Evolutionary conservation across 2,329 filamentous ascomycete species (phyloP).

Genomic region (Phyllosticta citribraziliensis): DNA sequence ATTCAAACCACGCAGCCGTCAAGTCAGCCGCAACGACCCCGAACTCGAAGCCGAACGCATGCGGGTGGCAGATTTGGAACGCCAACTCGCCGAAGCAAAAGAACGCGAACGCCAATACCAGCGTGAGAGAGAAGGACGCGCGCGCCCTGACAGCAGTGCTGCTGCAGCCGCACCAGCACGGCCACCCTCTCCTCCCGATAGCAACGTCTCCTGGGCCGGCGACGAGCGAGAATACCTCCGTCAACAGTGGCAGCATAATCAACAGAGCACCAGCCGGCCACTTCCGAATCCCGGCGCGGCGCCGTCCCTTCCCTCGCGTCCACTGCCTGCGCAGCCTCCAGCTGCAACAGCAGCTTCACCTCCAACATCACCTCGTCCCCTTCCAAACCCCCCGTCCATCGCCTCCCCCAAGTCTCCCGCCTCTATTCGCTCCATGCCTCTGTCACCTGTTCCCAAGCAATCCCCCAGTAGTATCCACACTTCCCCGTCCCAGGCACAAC

Average conservation of each 20-base stretch:
- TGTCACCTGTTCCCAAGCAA: constrained; percentile 41
- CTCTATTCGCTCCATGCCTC: constrained; percentile 42
- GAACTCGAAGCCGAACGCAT: constrained; percentile 49
- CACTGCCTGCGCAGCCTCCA: constrained; percentile 33
- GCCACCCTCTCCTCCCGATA: constrained; percentile 36
- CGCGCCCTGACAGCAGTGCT: constrained; percentile 13
- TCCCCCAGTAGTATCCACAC: constrained; percentile 30
- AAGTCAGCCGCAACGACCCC: constrained; percentile 28
- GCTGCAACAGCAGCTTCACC: constrained; percentile 9
- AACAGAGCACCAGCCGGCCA: constrained; percentile 17
- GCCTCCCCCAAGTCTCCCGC: constrained; percentile 13
- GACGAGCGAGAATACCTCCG: constrained; percentile 55
- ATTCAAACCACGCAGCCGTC: constrained; percentile 25
- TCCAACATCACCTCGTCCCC: constrained; percentile 16
- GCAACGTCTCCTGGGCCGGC: constrained; percentile 54
- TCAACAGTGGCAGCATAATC: constrained; percentile 42
- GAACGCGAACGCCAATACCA: constrained; percentile 58
- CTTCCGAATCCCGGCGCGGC: constrained; percentile 22
- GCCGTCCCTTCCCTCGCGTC: constrained; percentile 34
- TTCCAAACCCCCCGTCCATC: constrained; percentile 23
- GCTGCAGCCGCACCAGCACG: constrained; percentile 14
- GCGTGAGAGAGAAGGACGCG: constrained; percentile 46
- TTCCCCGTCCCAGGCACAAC: constrained; percentile 51
- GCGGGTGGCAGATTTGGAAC: constrained; percentile 72
- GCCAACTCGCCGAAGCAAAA: constrained; percentile 56